Conservation (phyloP, 129 eudicot genomes). For the Solidago caesia region DNA sequence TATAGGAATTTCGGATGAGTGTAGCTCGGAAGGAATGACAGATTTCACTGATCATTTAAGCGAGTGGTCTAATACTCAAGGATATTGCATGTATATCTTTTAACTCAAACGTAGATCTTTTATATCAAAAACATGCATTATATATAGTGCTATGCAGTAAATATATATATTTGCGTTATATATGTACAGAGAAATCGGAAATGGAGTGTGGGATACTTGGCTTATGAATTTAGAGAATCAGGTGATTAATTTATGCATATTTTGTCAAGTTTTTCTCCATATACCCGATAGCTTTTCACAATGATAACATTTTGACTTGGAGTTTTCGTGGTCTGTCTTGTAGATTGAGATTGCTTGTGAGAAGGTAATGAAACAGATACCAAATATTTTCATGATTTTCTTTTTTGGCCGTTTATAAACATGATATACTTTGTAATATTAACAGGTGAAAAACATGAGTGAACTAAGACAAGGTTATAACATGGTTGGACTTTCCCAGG, state of each 20-base stretch:
- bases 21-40: conserved; percentile 47
- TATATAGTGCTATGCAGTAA: too few species aligned
- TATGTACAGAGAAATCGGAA: conserved; percentile 74
- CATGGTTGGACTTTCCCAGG: conserved; percentile 96
- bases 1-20: conserved; percentile 62
- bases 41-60: conserved; percentile 62
- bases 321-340: conserved; percentile 26
- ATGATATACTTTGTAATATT: conserved; percentile 16
- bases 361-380: conserved; percentile 56
- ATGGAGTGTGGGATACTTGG: conserved; percentile 96
- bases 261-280: too few species aligned
- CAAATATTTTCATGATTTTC: not conserved
- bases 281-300: not conserved
- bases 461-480: conserved; percentile 81
- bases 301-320: conserved; percentile 17
- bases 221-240: conserved; percentile 75
- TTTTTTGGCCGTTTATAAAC: not conserved
- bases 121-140: too few species aligned
- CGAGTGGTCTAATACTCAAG: conserved; percentile 74
- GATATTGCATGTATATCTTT: conserved; percentile 79
- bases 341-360: conserved; percentile 77
- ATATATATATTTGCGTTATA: not conserved
- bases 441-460: conserved; percentile 80
- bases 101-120: not conserved
- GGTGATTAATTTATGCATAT: conserved; percentile 38